These are phyloP conservation scores for Morella rubra DNA, from an alignment of 306 rosid genomes.

Conservation along the genomic window DNA sequence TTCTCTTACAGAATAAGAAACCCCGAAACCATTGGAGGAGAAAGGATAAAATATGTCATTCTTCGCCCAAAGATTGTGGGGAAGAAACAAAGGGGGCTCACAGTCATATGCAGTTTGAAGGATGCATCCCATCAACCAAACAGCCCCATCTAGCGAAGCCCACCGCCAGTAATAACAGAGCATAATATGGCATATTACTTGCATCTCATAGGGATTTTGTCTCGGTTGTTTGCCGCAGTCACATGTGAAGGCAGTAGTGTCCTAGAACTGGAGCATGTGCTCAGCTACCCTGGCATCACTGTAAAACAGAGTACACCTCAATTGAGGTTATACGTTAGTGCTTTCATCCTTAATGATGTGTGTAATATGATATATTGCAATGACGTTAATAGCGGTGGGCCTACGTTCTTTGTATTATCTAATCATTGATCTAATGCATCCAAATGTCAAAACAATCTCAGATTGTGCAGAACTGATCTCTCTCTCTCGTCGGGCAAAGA, in stretches of 20 bases:
- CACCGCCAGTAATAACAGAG: slow-evolving; percentile 16
- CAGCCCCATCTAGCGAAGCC: slow-evolving; percentile 27
- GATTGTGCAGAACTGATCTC: background rate
- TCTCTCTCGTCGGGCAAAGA: background rate
- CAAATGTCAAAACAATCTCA: background rate
- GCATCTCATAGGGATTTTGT: slow-evolving; percentile 33
- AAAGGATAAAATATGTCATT: background rate
- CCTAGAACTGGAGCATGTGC: slow-evolving; percentile 48
- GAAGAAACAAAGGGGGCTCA: slow-evolving; percentile 16
- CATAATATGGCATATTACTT: slow-evolving; percentile 30
- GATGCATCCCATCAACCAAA: slow-evolving; percentile 36
- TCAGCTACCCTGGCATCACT: slow-evolving; percentile 39
- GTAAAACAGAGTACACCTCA: slow-evolving; percentile 26
- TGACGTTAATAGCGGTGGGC: background rate
- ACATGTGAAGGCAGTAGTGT: slow-evolving; percentile 39
- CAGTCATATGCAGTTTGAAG: slow-evolving; percentile 25
- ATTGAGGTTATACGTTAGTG: slow-evolving; percentile 7
- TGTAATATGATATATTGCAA: background rate
- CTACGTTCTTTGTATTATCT: background rate
- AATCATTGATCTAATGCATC: background rate
- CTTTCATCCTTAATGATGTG: background rate
- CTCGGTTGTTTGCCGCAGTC: slow-evolving; percentile 28
- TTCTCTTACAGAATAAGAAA: background rate
- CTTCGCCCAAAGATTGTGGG: background rate
- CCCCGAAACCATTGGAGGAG: background rate